These are phyloP conservation scores for Aphanoascus verrucosus DNA, from an alignment of 2,329 filamentous ascomycete species.

Conservation along the genomic window DNA sequence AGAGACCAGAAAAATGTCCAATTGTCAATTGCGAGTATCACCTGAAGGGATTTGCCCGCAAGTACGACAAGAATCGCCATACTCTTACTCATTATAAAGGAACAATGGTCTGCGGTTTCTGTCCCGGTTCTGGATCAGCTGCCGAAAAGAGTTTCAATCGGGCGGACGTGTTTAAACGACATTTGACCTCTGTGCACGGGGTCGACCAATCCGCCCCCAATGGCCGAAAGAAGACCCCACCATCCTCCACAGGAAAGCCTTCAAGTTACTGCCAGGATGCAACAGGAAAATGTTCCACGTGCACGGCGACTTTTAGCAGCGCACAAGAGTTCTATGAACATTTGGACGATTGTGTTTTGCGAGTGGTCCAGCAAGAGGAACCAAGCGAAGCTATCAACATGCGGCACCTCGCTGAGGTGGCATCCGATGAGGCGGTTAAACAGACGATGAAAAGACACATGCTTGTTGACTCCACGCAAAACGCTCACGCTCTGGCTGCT, in stretches of 20 bases:
- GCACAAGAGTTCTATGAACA: conserved; percentile 98
- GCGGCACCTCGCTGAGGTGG: conserved; percentile 47
- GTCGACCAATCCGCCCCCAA: conserved; percentile 91
- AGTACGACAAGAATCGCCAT: conserved; percentile 94
- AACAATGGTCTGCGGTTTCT: conserved; percentile 94
- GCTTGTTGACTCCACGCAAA: conserved; percentile 40
- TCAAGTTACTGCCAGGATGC: conserved; percentile 63
- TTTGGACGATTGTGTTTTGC: conserved; percentile 60
- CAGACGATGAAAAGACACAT: conserved; percentile 50
- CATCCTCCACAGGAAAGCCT: conserved; percentile 45
- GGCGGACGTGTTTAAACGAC: conserved; percentile 90
- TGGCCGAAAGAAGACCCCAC: conserved; percentile 62
- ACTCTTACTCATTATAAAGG: conserved; percentile 94
- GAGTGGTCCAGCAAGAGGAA: conserved; percentile 51
- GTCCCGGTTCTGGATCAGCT: conserved; percentile 74
- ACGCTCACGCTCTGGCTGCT: conserved; percentile 41
- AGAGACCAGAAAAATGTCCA: conserved; percentile 87
- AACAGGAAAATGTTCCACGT: conserved; percentile 84
- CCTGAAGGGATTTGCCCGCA: conserved; percentile 81
- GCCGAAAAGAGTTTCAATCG: conserved; percentile 94
- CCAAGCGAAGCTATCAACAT: conserved; percentile 49
- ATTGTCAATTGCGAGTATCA: conserved; percentile 88
- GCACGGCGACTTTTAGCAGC: conserved; percentile 68
- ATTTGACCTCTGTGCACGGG: conserved; percentile 78
- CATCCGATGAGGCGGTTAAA: conserved; percentile 47